phyloP scores from a whole-genome alignment of 371 early-diverging fungal species.

The Rhizopus microsporus region DNA sequence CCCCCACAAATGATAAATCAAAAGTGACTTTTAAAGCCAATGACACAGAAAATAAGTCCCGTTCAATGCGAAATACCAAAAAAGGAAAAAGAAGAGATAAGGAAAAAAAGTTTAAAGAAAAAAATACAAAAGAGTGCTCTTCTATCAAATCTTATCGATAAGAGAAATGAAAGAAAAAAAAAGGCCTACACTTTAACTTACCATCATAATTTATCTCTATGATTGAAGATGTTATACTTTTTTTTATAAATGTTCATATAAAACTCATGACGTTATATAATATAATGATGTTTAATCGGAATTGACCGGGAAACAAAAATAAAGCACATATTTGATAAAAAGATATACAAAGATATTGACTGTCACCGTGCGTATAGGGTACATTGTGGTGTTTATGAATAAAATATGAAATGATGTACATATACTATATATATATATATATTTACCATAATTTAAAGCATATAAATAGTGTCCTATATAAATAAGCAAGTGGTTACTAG shows the following conservation, averaged over 20 bases:
- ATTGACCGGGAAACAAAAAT: slow-evolving; percentile 5
- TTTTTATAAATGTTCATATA: not conserved
- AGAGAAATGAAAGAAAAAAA: not conserved
- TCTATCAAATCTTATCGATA: slow-evolving; percentile 6
- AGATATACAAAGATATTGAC: not conserved
- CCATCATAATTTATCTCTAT: too few species aligned
- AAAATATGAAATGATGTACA: not conserved
- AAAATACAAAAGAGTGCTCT: not conserved
- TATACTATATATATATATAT: too few species aligned
- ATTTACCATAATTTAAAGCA: too few species aligned
- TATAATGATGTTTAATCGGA: not conserved
- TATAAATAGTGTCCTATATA: not conserved
- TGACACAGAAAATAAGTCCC: too few species aligned
- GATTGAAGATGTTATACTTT: not conserved
- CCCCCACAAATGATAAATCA: too few species aligned
- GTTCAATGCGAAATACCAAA: not conserved
- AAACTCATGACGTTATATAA: not conserved
- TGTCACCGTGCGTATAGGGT: not conserved
- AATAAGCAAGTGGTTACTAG: not conserved
- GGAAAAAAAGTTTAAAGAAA: slow-evolving; percentile 1
- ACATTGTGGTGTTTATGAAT: not conserved
- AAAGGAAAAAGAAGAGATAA: slow-evolving; percentile 7
- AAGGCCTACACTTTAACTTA: too few species aligned
- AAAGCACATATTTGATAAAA: not conserved
- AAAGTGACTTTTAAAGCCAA: too few species aligned